Percentiles rank a stretch among this genome's conserved stretches.
Evolutionary conservation across 2,329 filamentous ascomycete genomes (phyloP).

Genomic region (Teratosphaeria destructans): DNA sequence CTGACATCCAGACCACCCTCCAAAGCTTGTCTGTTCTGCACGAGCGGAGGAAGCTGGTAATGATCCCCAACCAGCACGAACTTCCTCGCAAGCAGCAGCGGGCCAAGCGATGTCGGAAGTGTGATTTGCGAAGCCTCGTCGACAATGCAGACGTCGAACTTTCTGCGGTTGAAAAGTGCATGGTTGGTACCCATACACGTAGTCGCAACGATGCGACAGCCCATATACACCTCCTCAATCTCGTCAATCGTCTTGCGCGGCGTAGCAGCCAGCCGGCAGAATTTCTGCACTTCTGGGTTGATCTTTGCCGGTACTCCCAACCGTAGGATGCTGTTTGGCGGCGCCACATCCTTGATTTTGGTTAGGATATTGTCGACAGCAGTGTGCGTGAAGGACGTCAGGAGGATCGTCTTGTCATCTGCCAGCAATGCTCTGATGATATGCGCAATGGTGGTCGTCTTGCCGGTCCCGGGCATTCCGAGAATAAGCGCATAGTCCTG

Average conservation of each 20-base stretch:
- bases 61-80: constrained; percentile 96
- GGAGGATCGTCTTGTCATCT: constrained; percentile 81
- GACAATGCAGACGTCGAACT: constrained; percentile 96
- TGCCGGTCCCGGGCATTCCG: constrained; percentile 96
- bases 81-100: constrained; percentile 81
- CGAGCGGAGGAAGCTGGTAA: constrained; percentile 86
- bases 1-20: constrained; percentile 82
- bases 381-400: constrained; percentile 94
- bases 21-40: constrained; percentile 81
- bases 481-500: constrained; percentile 93
- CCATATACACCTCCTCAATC: constrained; percentile 72
- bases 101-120: constrained; percentile 83
- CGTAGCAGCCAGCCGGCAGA: constrained; percentile 66
- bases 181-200: constrained; percentile 91
- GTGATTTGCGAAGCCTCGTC: constrained; percentile 98
- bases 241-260: constrained; percentile 71
- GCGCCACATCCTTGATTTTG: constrained; percentile 58
- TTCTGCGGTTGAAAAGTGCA: constrained; percentile 72
- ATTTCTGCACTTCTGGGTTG: constrained; percentile 76
- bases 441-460: constrained; percentile 95
- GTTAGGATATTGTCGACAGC: constrained; percentile 96
- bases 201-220: constrained; percentile 81
- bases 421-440: constrained; percentile 85
- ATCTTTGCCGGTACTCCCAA: constrained; percentile 78
- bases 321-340: constrained; percentile 61